Base-by-base conservation (phyloP, 805 yeast species). In the Candida germanica region DNA sequence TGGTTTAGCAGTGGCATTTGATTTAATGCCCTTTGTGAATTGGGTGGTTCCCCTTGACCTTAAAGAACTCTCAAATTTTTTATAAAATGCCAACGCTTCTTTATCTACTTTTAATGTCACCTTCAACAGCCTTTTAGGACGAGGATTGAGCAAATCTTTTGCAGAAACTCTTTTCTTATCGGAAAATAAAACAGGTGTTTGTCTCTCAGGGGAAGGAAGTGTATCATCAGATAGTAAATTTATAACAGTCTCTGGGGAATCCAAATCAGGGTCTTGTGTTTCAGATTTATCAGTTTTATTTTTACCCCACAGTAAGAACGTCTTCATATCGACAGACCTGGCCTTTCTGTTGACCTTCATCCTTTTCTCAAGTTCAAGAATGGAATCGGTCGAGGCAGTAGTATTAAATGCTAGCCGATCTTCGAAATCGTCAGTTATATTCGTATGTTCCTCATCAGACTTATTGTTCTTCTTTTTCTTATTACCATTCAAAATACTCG, bases 81-180 rank as follows among this genome's bases (percentile, higher is more conserved):
- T 50, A 15, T 62, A 50, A 19, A 54, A 51, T 16, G 47, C 50
- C 23, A 65, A 44, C 3, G 43, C 53, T 2, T 30, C 46, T 5
- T 62, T 48, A 18, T 50, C 42, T 5, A 66, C 32, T 28, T 51
- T 54, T 13, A 61, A 43, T 1, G 54, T 52, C 5, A 61, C 56
- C 28, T 38, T 20, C 14, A 27, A 27, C 24, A 19, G 22, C 24
- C 26, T 31, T 19, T 26, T 33, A 12, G 18, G n/a, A 26, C 33
- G 43, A 9, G 87, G 54, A 0, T 86, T 73, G 44, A 75, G 72
- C 3, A 78, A 57, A 44, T 75, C 73, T 32, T 54, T 60, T 28
- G 66, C 59, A 9, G 64, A 51, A 0, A 33, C 60, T 47, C 25
- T 55, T 33, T 39, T 54, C 53, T 14, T 48, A 35, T 25, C 44